Percentiles rank a stretch among this genome's conserved stretches.
phyloP scores from a whole-genome alignment of 371 early-diverging fungal genomes.

The Nematocida sp. region DNA sequence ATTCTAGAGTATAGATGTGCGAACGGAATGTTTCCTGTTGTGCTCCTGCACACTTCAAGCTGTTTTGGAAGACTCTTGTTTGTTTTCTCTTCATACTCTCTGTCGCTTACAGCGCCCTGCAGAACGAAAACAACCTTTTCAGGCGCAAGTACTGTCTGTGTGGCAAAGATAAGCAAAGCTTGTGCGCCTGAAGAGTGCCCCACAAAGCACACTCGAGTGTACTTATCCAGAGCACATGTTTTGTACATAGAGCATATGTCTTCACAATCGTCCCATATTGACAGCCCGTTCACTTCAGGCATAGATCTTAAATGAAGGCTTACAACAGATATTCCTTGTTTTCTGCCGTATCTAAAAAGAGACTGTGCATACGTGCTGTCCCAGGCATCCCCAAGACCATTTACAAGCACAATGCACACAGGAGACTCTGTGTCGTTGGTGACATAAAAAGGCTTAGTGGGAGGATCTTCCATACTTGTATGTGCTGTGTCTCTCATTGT shows the following conservation, averaged over 20 bases:
- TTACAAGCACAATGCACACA: no score
- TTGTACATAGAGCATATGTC: slow-evolving; percentile 14
- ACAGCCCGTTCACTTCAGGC: slow-evolving; percentile 10
- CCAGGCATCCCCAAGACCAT: no score
- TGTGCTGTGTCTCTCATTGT: no score
- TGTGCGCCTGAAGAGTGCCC: slow-evolving; percentile 65
- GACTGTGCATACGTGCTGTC: neutral
- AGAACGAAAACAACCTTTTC: slow-evolving; percentile 42
- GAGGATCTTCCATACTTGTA: no score
- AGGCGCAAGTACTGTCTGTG: neutral
- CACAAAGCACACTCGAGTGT: slow-evolving; percentile 38
- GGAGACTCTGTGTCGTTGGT: no score
- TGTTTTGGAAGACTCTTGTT: slow-evolving; percentile 26
- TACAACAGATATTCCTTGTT: neutral
- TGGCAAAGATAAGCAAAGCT: slow-evolving; percentile 43
- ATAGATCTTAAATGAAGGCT: slow-evolving; percentile 19
- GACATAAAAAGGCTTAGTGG: no score
- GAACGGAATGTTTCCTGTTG: slow-evolving; percentile 33
- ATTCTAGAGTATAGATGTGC: neutral
- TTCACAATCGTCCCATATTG: slow-evolving; percentile 29
- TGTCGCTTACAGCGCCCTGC: slow-evolving; percentile 64
- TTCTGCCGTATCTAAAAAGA: neutral
- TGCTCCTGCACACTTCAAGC: slow-evolving; percentile 27
- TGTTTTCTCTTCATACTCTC: slow-evolving; percentile 53
- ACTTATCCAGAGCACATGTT: neutral